Evolutionary conservation across 768 basidiomycete genomes (phyloP), one percentile per base, ranked within the genome.

Genomic region (Boletellus ananiceps): DNA sequence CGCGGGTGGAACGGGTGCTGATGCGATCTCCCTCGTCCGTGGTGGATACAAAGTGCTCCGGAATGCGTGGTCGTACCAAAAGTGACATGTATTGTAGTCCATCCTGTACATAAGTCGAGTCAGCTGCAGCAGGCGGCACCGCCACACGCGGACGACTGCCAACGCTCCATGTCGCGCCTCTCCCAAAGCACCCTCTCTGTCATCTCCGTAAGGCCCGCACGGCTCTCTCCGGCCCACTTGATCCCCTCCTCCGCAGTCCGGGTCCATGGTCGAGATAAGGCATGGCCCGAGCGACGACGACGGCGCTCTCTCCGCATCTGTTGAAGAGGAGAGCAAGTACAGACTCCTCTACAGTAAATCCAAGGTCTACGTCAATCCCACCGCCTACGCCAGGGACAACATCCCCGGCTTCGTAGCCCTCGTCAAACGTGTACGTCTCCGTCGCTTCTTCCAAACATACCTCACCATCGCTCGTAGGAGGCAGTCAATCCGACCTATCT

Each of bases 311-410:
- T 18, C 47, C 42, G 33, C 41, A 51, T 51, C 53, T 21, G 40
- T 48, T 0, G 75, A 79, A 47, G 83, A 85, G 57, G 82, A 82
- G 58, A 67, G 67, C 60, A 83, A 80, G 65, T 80, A 82, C 63
- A 76, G 88, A 39, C 74, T 97, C 41, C 66, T 97, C 13, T 96
- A 92, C 59, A 86, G 84, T 67, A 96, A 95, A 66, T 90, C 87
- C 36, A 94, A 93, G 66, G 95, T 97, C 39, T 93, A 95, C 63
- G 84, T 99, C 38, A 91, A 97, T 58, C 96, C 96, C 0, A 95
- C 93, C 2, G 83, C 87, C 3, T 94, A 93, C 65, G 77, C 87
- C 2, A 78, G 87, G 60, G 96, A 98, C 68, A 95, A 97, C 67
- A 89, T 97, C 32, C 83, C 91, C 3, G 96, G 96, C 1, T 98